Evolutionary conservation across 176 grass and related monocot species (phyloP).

Genomic region (Musa schizocarpa): DNA sequence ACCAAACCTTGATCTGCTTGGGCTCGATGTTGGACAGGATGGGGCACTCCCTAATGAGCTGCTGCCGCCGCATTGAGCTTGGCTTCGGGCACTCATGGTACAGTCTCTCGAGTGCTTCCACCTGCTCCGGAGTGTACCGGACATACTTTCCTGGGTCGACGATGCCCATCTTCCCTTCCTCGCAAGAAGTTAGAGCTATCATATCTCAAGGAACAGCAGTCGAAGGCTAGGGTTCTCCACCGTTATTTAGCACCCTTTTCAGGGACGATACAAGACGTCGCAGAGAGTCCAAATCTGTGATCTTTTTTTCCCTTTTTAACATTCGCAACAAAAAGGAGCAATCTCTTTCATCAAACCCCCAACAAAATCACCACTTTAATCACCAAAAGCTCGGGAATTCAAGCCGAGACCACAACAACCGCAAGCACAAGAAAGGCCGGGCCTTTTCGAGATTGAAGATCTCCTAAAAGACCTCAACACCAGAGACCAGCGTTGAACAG

Average conservation of each 20-base stretch:
- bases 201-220: slow-evolving; percentile 1
- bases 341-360: slow-evolving; percentile 16
- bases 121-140: slow-evolving; percentile 77
- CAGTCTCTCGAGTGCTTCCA: slow-evolving; percentile 63
- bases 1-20: slow-evolving; percentile 92
- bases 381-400: slow-evolving; percentile 4
- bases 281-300: background rate
- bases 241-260: background rate
- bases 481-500: slow-evolving; percentile 30
- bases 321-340: slow-evolving; percentile 22
- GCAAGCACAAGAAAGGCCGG: slow-evolving; percentile 45
- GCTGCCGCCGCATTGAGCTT: slow-evolving; percentile 66
- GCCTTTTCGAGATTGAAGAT: slow-evolving; percentile 24
- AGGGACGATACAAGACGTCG: background rate
- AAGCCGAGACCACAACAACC: slow-evolving; percentile 33
- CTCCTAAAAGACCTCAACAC: slow-evolving; percentile 14
- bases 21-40: slow-evolving; percentile 58
- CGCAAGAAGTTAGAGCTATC: slow-evolving; percentile 31
- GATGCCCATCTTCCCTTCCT: slow-evolving; percentile 30
- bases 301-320: slow-evolving; percentile 13
- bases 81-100: slow-evolving; percentile 80
- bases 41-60: slow-evolving; percentile 66
- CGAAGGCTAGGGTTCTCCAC: background rate
- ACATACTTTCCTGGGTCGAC: slow-evolving; percentile 66
- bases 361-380: background rate